A percentile compares a stretch with the other conserved stretches of the same genome.
Evolutionary conservation across 2,329 filamentous ascomycete genomes (phyloP).

Genomic region (Penicillium sp.): DNA sequence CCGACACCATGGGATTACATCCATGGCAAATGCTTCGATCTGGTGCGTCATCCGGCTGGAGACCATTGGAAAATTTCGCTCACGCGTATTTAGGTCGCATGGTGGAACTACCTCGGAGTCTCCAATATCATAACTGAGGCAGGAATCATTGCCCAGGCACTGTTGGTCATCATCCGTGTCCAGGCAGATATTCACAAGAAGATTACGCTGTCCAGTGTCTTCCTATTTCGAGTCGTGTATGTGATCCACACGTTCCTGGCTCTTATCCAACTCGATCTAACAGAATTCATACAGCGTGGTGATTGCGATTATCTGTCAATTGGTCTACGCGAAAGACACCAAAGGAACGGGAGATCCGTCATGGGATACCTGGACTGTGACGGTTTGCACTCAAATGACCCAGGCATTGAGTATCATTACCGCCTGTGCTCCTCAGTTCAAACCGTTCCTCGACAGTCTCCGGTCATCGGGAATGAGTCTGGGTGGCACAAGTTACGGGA

Average conservation of each 20-base stretch:
- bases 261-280: background rate
- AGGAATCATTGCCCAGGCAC: slow-evolving; percentile 27
- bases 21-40: slow-evolving; percentile 22
- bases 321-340: slow-evolving; percentile 21
- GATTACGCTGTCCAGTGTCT: slow-evolving; percentile 19
- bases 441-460: slow-evolving; percentile 34
- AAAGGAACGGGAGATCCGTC: slow-evolving; percentile 19
- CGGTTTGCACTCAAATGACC: slow-evolving; percentile 20
- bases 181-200: slow-evolving; percentile 26
- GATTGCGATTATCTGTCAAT: slow-evolving; percentile 26
- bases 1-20: slow-evolving; percentile 26
- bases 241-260: slow-evolving; percentile 4
- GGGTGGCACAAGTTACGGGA: slow-evolving; percentile 19
- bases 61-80: background rate
- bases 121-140: slow-evolving; percentile 31
- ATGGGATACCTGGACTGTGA: slow-evolving; percentile 25
- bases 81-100: slow-evolving; percentile 15
- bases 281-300: slow-evolving; percentile 22
- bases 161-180: slow-evolving; percentile 26
- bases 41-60: slow-evolving; percentile 7
- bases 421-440: slow-evolving; percentile 35
- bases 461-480: slow-evolving; percentile 33
- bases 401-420: slow-evolving; percentile 33
- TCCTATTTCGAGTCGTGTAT: slow-evolving; percentile 29
- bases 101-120: slow-evolving; percentile 30